Conservation (phyloP, 805 yeast species). For the Saccharomycopsis sp. region DNA sequence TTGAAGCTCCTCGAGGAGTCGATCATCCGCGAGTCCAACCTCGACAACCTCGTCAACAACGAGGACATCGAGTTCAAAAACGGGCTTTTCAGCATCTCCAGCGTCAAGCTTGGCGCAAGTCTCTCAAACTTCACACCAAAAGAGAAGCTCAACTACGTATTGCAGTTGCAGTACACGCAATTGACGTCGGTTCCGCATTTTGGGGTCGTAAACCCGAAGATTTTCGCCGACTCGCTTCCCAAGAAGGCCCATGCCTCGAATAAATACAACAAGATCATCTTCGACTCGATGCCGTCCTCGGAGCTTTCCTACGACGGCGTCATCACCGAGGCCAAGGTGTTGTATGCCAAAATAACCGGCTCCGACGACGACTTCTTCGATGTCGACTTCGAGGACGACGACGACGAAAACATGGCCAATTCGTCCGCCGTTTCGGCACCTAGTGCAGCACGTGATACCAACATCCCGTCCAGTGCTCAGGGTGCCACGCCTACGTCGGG, state of each 20-base stretch:
- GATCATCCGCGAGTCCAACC: constrained; percentile 68
- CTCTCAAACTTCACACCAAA: constrained; percentile 79
- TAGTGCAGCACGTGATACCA: not conserved
- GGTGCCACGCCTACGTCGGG: not conserved
- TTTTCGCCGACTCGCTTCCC: constrained; percentile 26
- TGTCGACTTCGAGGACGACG: constrained; percentile 94
- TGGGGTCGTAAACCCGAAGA: constrained; percentile 41
- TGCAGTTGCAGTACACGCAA: constrained; percentile 59
- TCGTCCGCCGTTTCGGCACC: not conserved
- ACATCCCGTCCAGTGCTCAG: not conserved
- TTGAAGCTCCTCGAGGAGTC: constrained; percentile 72
- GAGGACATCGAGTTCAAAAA: constrained; percentile 50
- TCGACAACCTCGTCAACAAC: constrained; percentile 33
- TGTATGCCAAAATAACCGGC: constrained; percentile 79
- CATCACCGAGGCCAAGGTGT: constrained; percentile 67
- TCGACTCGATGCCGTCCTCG: constrained; percentile 61
- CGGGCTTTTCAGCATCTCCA: constrained; percentile 63
- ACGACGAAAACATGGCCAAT: constrained; percentile 43
- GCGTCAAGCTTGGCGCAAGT: constrained; percentile 75
- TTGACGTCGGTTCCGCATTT: constrained; percentile 49
- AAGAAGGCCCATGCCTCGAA: too few relatives aligned
- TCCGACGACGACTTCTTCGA: constrained; percentile 94
- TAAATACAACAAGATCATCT: constrained; percentile 28
- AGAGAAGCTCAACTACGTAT: constrained; percentile 55
- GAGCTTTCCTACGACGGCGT: constrained; percentile 92